These are phyloP conservation scores for Tolypocladium endophyticum DNA, from an alignment of 2,329 filamentous ascomycete species.

Conservation along the genomic window DNA sequence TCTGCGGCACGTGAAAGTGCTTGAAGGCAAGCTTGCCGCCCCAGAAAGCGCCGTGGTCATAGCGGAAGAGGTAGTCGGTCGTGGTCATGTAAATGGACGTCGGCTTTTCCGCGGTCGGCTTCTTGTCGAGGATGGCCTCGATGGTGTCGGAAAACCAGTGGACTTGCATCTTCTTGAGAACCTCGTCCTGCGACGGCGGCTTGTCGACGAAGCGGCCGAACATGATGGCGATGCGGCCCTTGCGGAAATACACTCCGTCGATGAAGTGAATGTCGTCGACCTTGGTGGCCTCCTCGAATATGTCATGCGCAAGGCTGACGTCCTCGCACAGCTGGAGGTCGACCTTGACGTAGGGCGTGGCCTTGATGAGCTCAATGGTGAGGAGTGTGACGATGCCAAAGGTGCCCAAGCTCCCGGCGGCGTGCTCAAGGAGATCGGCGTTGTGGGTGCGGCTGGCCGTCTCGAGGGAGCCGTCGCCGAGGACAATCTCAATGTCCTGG, in stretches of 20 bases:
- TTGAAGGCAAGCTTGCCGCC: constrained; percentile 37
- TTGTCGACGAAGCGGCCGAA: constrained; percentile 34
- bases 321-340: constrained; percentile 29
- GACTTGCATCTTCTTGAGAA: constrained; percentile 19
- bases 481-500: constrained; percentile 41
- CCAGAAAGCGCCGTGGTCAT: constrained; percentile 47
- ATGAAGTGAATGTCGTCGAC: constrained; percentile 36
- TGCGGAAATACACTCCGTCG: constrained; percentile 44
- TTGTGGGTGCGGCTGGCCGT: constrained; percentile 33
- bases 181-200: constrained; percentile 32
- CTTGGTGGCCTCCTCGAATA: constrained; percentile 22
- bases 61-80: constrained; percentile 45
- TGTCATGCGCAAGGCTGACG: constrained; percentile 17
- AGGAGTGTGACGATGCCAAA: constrained; percentile 45
- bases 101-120: constrained; percentile 12
- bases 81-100: constrained; percentile 26
- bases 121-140: constrained; percentile 12
- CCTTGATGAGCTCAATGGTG: constrained; percentile 38
- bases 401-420: constrained; percentile 42
- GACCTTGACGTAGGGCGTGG: constrained; percentile 37
- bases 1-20: constrained; percentile 42
- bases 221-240: constrained; percentile 36
- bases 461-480: constrained; percentile 39
- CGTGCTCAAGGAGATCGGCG: constrained; percentile 39
- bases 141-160: constrained; percentile 19